Evolutionary conservation across 495 filamentous ascomycete species (phyloP).

Genomic region (Aspergillus ostianus): DNA sequence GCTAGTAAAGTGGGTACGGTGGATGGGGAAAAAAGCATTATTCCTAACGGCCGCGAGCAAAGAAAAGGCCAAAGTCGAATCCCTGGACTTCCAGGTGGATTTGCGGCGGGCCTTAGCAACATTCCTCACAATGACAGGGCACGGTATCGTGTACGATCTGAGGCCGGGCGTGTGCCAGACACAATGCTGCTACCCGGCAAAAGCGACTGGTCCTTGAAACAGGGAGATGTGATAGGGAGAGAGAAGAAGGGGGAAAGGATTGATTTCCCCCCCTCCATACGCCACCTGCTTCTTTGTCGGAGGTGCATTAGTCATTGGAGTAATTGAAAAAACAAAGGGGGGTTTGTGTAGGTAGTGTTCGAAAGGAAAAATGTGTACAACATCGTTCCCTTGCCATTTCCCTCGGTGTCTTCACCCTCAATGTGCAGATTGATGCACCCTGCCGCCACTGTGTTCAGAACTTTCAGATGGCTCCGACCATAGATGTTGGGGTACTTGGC

Average conservation of each 20-base stretch:
- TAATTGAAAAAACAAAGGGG: not conserved
- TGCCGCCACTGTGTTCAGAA: slow-evolving; percentile 13
- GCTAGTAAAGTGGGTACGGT: not conserved
- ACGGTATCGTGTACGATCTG: slow-evolving; percentile 17
- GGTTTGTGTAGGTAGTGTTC: slow-evolving; percentile 1
- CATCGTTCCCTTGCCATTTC: not conserved
- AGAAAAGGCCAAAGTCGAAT: slow-evolving; percentile 4
- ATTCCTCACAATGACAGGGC: slow-evolving; percentile 17
- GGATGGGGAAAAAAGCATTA: not conserved
- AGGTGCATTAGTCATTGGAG: not conserved
- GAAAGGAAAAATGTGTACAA: slow-evolving; percentile 1
- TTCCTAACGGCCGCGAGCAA: slow-evolving; percentile 4
- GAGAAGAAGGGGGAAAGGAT: not conserved
- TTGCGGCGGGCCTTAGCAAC: slow-evolving; percentile 10
- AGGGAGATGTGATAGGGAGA: slow-evolving; percentile 12
- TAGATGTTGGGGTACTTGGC: not conserved
- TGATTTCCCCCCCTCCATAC: not conserved
- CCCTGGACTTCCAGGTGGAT: slow-evolving; percentile 1
- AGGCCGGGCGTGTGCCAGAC: slow-evolving; percentile 2
- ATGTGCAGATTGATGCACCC: slow-evolving; percentile 11
- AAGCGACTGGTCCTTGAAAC: not conserved
- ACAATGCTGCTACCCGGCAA: slow-evolving; percentile 15
- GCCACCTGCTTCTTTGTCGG: not conserved
- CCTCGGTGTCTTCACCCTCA: slow-evolving; percentile 14
- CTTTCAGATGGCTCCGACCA: slow-evolving; percentile 5